Evolutionary conservation across 1,284 basidiomycete species (phyloP).

Genomic region (Tausonia pullulans): DNA sequence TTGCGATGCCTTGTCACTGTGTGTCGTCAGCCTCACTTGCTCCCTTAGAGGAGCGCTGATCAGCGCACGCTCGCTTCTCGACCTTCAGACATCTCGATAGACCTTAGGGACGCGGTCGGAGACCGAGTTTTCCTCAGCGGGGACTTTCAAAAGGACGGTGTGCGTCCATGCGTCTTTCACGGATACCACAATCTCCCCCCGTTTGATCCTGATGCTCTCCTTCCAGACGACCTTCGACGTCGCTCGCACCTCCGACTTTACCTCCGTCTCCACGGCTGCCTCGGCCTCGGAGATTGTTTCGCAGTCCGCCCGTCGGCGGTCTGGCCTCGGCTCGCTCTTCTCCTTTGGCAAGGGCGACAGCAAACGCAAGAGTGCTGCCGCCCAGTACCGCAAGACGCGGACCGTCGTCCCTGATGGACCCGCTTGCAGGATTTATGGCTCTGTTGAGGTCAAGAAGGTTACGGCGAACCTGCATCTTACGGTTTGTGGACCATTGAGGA

Average conservation of each 20-base stretch:
- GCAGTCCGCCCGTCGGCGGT: slow-evolving; percentile 28
- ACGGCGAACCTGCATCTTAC: slow-evolving; percentile 86
- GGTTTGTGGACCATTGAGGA: no score
- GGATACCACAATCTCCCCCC: background rate
- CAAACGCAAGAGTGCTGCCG: slow-evolving; percentile 38
- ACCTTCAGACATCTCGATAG: slow-evolving; percentile 62
- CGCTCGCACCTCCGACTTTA: slow-evolving; percentile 5
- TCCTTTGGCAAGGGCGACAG: slow-evolving; percentile 17
- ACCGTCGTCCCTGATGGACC: slow-evolving; percentile 53
- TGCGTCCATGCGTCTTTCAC: slow-evolving; percentile 25
- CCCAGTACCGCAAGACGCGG: slow-evolving; percentile 56
- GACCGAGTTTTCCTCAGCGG: slow-evolving; percentile 78
- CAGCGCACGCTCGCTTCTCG: background rate
- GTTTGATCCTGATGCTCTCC: background rate
- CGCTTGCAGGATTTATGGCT: slow-evolving; percentile 78
- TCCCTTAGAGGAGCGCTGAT: background rate
- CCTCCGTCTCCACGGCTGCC: slow-evolving; percentile 10
- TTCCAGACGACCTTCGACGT: slow-evolving; percentile 15
- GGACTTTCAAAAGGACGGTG: slow-evolving; percentile 75
- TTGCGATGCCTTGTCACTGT: slow-evolving; percentile 89
- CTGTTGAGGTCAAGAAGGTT: slow-evolving; percentile 75
- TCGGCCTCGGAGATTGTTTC: slow-evolving; percentile 16
- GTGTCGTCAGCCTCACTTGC: slow-evolving; percentile 28
- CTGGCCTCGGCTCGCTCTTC: slow-evolving; percentile 29
- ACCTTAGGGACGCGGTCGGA: slow-evolving; percentile 82